Conservation (phyloP, 2,329 filamentous ascomycete genomes). For the Botrytis fabae region DNA sequence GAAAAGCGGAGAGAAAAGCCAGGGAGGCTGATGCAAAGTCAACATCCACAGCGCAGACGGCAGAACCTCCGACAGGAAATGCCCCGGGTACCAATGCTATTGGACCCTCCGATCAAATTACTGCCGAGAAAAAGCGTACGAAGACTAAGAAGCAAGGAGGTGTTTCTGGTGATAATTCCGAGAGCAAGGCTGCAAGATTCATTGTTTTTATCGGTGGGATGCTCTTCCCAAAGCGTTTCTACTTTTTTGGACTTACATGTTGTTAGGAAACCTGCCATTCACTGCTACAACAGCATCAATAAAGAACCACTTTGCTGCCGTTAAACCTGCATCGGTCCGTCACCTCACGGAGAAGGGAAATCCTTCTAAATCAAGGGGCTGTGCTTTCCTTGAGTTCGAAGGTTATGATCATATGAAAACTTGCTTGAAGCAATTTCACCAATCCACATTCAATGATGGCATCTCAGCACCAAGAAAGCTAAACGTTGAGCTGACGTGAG, state of each 20-base stretch:
- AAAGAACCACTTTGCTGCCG: conserved; percentile 72
- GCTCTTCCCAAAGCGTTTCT: background rate
- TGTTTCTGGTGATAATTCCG: conserved; percentile 24
- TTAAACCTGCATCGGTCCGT: conserved; percentile 69
- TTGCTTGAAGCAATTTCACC: conserved; percentile 87
- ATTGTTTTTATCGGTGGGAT: conserved; percentile 73
- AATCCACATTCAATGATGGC: conserved; percentile 69
- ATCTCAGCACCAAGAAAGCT: conserved; percentile 66
- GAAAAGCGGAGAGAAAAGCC: conserved; percentile 41
- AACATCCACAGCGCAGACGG: conserved; percentile 4
- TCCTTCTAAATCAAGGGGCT: conserved; percentile 67
- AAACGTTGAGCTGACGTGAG: conserved; percentile 87
- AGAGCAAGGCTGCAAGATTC: conserved; percentile 53
- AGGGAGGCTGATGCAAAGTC: conserved; percentile 36
- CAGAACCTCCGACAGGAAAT: conserved; percentile 13
- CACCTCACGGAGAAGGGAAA: conserved; percentile 68
- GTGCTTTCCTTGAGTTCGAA: conserved; percentile 87
- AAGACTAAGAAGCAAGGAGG: conserved; percentile 42
- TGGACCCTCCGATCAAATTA: background rate
- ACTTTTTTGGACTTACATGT: background rate
- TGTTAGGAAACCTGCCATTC: conserved; percentile 81
- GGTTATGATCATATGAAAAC: conserved; percentile 89
- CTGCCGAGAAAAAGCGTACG: conserved; percentile 37
- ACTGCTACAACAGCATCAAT: conserved; percentile 71
- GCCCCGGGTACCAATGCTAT: background rate